Evolutionary conservation across 768 basidiomycete genomes (phyloP), one percentile per base, ranked within the genome.

Genomic region (Megacollybia marginata): DNA sequence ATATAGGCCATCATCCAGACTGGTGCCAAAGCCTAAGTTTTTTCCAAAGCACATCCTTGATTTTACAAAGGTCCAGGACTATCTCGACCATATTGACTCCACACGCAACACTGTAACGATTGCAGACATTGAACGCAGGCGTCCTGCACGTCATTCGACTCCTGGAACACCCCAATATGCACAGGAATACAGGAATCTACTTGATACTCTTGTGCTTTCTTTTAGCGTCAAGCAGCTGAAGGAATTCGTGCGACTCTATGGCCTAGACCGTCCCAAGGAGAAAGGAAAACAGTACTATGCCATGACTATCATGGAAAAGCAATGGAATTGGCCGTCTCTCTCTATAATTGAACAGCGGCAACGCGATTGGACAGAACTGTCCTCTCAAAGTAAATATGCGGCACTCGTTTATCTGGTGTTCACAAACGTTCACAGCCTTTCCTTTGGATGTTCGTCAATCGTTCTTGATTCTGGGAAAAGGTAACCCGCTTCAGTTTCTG

Each of bases 391-490:
- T 82, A 58, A 50, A 78, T 70, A 35, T 33, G 38, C 6, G 2
- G 15, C 32, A 2, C n/a, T 36, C 28, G 31, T 43, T 33, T 45
- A 9, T 55, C 36, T 16, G 52, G 42, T 48, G 34, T 44, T 33
- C 33, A 51, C 16, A 46, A 49, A 31, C 50, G 20, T 45, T 5
- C 16, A 47, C 55, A 89, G 88, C 63, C 2, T 76, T 84, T 56
- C 63, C 73, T 32, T 64, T 90, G 50, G 73, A 70, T 15, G 73
- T 79, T 3, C 74, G 71, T 46, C 73, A 85, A 55, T 70, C 87
- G 6, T 87, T 89, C 59, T 59, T 89, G 31, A 70, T 89, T 31
- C 72, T 91, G 53, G 87, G 87, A 36, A 82, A 75, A 75, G 83
- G 88, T 85, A 35, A 15, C 64, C 59, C 42, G 46, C 54, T 46